These are phyloP conservation scores for Fusarium veterinarium DNA, from an alignment of 2,329 filamentous ascomycete species.

Conservation along the genomic window DNA sequence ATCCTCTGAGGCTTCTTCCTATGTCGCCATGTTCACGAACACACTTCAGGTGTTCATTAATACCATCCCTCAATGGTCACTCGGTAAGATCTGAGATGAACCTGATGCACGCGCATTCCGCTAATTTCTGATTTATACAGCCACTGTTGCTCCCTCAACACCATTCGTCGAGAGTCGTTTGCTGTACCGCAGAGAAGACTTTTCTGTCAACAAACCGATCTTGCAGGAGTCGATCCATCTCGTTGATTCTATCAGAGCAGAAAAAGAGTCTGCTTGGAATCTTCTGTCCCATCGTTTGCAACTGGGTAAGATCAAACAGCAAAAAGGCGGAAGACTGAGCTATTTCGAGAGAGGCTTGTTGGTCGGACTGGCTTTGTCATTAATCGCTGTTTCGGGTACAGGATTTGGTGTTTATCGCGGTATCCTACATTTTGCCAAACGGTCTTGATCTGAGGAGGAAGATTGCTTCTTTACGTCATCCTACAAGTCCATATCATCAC, in stretches of 20 bases:
- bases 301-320: neutral
- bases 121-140: neutral
- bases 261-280: neutral
- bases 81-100: neutral
- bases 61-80: neutral
- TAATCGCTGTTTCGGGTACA: neutral
- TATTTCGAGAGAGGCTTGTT: neutral
- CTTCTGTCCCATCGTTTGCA: neutral
- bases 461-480: no score
- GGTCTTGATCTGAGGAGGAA: neutral
- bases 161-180: neutral
- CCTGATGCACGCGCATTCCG: neutral
- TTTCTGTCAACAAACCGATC: neutral
- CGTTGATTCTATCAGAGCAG: rapidly evolving
- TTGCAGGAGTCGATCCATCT: neutral
- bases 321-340: neutral
- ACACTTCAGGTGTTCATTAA: neutral
- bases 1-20: neutral
- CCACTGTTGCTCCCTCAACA: neutral
- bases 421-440: neutral
- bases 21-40: neutral
- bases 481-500: no score
- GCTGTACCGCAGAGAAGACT: neutral
- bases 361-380: neutral
- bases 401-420: neutral